Evolutionary conservation across 495 filamentous ascomycete genomes (phyloP).

Genomic region (Aspergillus bridgeri): DNA sequence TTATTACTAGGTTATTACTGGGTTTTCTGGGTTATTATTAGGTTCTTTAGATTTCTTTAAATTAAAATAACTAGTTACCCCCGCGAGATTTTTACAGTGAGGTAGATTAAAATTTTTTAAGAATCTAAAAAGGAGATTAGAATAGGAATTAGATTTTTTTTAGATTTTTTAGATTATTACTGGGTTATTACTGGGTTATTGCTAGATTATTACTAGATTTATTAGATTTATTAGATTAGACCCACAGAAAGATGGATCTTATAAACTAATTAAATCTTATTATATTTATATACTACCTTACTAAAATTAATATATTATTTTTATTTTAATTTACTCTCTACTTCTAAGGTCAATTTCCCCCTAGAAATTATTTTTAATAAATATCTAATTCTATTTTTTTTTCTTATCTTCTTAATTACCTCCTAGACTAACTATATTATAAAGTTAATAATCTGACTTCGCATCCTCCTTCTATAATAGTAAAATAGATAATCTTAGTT

Average conservation of each 20-base stretch:
- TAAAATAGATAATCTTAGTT: conserved; percentile 3
- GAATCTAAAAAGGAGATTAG: background rate
- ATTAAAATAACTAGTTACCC: too few relatives aligned
- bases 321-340: background rate
- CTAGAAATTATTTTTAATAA: background rate
- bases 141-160: background rate
- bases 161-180: background rate
- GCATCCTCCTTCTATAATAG: conserved; percentile 9
- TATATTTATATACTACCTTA: too few relatives aligned
- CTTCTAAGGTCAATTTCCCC: background rate
- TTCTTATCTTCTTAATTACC: background rate
- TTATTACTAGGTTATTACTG: too few relatives aligned
- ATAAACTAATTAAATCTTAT: background rate
- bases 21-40: too few relatives aligned
- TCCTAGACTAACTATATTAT: conserved; percentile 7
- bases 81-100: too few relatives aligned
- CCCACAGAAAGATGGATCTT: background rate
- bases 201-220: background rate
- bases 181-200: background rate
- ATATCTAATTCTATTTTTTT: background rate
- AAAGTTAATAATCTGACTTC: conserved; percentile 12
- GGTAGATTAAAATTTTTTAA: background rate
- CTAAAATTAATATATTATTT: background rate
- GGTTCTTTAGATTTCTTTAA: too few relatives aligned
- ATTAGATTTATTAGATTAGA: background rate